Conservation (phyloP, 164 flowering plant genomes). For the Stephania japonica region DNA sequence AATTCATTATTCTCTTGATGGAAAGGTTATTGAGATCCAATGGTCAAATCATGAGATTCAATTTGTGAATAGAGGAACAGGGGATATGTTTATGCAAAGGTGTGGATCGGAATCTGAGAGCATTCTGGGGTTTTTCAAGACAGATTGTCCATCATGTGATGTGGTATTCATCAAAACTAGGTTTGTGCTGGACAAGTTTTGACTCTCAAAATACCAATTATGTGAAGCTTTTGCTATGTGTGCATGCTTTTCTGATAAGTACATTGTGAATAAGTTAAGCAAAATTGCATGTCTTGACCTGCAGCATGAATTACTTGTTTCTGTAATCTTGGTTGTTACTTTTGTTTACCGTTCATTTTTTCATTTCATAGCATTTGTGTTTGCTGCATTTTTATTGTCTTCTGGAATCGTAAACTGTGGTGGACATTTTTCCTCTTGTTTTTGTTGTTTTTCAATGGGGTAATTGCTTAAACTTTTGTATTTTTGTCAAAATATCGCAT, state of each 20-base stretch:
- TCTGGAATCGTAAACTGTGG: too few relatives aligned
- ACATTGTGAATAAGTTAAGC: not conserved
- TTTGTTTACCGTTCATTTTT: not conserved
- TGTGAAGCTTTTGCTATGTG: not conserved
- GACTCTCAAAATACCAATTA: not conserved
- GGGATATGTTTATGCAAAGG: too few relatives aligned
- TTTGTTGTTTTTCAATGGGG: too few relatives aligned
- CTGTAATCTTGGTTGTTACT: not conserved
- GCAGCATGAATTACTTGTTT: not conserved
- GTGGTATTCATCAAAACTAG: conserved; percentile 75
- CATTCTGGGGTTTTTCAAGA: conserved; percentile 91
- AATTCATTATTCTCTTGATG: too few relatives aligned
- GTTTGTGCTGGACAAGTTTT: conserved; percentile 31
- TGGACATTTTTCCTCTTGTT: too few relatives aligned
- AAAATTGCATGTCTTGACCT: not conserved
- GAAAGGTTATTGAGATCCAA: too few relatives aligned
- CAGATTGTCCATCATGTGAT: conserved; percentile 79
- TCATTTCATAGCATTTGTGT: not conserved
- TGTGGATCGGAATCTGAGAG: conserved; percentile 67
- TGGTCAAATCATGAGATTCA: too few relatives aligned
- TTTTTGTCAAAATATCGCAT: too few relatives aligned
- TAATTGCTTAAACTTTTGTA: too few relatives aligned
- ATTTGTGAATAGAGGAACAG: too few relatives aligned
- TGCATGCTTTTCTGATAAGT: not conserved
- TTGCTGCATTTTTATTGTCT: too few relatives aligned